Evolutionary conservation across 371 early-diverging fungal species (phyloP).

Genomic region (Actinomortierella ambigua): DNA sequence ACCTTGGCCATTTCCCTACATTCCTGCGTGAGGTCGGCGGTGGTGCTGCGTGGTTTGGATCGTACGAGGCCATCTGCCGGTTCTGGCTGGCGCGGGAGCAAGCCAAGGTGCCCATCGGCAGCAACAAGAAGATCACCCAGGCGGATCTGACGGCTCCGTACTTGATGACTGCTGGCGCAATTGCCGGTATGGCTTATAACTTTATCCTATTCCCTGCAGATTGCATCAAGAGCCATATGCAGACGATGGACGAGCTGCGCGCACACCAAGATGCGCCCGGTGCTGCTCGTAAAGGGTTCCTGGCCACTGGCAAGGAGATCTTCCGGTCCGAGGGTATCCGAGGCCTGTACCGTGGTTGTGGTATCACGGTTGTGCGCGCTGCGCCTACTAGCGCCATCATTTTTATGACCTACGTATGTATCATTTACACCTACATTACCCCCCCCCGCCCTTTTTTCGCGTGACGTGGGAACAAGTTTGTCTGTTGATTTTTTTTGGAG

Average conservation of each 20-base stretch:
- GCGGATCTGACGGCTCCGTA: slow-evolving; percentile 65
- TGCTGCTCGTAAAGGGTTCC: slow-evolving; percentile 46
- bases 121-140: slow-evolving; percentile 50
- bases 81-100: slow-evolving; percentile 59
- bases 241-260: slow-evolving; percentile 76
- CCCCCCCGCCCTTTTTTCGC: background rate
- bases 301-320: slow-evolving; percentile 68
- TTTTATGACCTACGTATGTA: slow-evolving; percentile 82
- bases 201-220: slow-evolving; percentile 91
- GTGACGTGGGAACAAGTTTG: background rate
- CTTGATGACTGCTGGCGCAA: slow-evolving; percentile 87
- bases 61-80: slow-evolving; percentile 82
- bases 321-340: slow-evolving; percentile 81
- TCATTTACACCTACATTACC: background rate
- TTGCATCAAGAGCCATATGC: slow-evolving; percentile 93
- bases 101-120: slow-evolving; percentile 14
- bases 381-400: slow-evolving; percentile 94
- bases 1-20: slow-evolving; percentile 89
- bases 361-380: slow-evolving; percentile 88
- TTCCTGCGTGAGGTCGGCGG: slow-evolving; percentile 91
- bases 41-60: slow-evolving; percentile 95
- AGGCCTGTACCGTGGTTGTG: slow-evolving; percentile 93
- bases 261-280: background rate
- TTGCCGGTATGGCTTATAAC: slow-evolving; percentile 95
- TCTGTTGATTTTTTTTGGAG: background rate